Evolutionary conservation across 371 early-diverging fungal genomes (phyloP), one percentile per base, ranked within the genome.

Genomic region (Mortierella polycephala): DNA sequence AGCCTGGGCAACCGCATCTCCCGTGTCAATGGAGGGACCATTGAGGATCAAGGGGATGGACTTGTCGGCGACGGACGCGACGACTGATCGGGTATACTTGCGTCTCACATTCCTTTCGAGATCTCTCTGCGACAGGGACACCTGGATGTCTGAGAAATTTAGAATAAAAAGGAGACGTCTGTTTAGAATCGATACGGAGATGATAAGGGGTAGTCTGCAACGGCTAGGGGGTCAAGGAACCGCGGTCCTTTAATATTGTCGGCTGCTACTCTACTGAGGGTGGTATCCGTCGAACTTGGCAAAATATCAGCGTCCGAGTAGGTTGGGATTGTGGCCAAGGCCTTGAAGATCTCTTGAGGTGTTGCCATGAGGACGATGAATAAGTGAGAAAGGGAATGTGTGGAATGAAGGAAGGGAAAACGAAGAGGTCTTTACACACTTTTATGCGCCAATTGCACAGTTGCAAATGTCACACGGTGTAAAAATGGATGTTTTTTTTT

Each of bases 101-200:
- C 88, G 83, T 67, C 81, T 70, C 42, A 67, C 62, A 59, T 87
- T 81, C 50, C 84, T 74, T n/a, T 75, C 77, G 60, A 85, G 82
- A 59, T 86, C 90, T 46, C 84, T 64, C 68, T 88, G 88, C 54
- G 74, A 72, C 20, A 71, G 58, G 14, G 65, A 70, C 11, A 79
- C 80, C 63, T 72, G 74, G 67, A 79, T 66, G 44, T 76, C 77
- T 76, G 47, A 10, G 8, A 9, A 37, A 10, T 37, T 12, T 7
- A 16, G 0, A 37, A 5, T 12, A 2, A 47, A 50, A 3, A 37
- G 10, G 41, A 18, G 55, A 30, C 58, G 4, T 30, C 30, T 30
- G 30, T 30, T 30, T 4, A 30, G 30, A 30, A n/a, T n/a, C n/a
- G n/a, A n/a, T n/a, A n/a, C n/a, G n/a, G n/a, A 0, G 6, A 9